Evolutionary conservation across 2,329 filamentous ascomycete genomes (phyloP).

Genomic region (Diaporthe capsici): DNA sequence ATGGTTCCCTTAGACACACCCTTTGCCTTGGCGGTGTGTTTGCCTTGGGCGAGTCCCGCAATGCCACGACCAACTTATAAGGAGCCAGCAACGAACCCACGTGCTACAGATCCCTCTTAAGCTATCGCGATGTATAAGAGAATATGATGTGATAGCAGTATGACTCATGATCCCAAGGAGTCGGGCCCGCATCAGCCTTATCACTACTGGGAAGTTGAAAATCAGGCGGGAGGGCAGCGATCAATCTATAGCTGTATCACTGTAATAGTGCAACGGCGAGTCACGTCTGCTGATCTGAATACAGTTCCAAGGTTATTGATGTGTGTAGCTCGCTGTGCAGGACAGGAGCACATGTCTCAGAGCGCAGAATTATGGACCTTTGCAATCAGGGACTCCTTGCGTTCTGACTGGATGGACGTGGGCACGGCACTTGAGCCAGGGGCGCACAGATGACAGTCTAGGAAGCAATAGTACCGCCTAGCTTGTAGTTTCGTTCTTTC

Average conservation of each 20-base stretch:
- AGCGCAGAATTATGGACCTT: not conserved
- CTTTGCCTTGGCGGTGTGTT: not conserved
- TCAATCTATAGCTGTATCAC: not conserved
- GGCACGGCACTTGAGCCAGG: not conserved
- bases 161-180: not conserved
- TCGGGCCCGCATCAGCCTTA: conserved; percentile 20
- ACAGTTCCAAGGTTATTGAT: not conserved
- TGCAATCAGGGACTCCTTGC: conserved; percentile 1
- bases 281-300: conserved; percentile 23
- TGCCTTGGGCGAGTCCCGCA: not conserved
- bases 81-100: not conserved
- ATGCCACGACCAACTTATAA: not conserved
- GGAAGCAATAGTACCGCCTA: not conserved
- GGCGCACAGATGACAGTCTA: not conserved
- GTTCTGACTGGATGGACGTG: not conserved
- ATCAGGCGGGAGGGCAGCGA: not conserved
- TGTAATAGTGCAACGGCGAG: not conserved
- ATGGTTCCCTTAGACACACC: not conserved
- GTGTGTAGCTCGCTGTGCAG: not conserved
- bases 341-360: conserved; percentile 12
- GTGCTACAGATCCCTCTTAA: not conserved
- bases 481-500: not conserved
- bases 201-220: not conserved
- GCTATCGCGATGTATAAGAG: not conserved
- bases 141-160: not conserved